Percentiles rank a stretch among this genome's conserved stretches.
phyloP scores from a whole-genome alignment of 2,329 filamentous ascomycete genomes.

The Zalaria sp. region DNA sequence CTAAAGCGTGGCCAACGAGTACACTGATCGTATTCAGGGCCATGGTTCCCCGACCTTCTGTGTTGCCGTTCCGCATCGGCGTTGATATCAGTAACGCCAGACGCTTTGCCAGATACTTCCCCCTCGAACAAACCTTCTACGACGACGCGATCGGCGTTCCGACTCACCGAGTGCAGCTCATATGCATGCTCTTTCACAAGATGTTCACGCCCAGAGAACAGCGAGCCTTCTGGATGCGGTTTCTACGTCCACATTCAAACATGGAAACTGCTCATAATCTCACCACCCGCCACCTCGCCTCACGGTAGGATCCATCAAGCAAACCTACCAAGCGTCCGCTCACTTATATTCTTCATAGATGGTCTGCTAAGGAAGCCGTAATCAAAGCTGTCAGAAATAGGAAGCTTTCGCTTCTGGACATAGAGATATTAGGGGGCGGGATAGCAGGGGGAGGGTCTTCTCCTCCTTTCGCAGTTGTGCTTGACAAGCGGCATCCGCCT shows the following conservation, averaged over 20 bases:
- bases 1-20: too few species aligned
- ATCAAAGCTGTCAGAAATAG: slow-evolving; percentile 44
- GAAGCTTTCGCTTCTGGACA: slow-evolving; percentile 35
- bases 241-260: neutral
- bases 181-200: neutral
- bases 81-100: too few species aligned
- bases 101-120: too few species aligned
- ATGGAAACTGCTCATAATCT: neutral
- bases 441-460: neutral
- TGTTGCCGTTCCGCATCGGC: too few species aligned
- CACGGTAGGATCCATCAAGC: neutral
- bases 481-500: neutral
- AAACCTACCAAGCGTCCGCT: neutral
- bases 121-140: too few species aligned
- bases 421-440: slow-evolving; percentile 22
- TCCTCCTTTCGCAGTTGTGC: neutral
- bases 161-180: too few species aligned
- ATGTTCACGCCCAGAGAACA: neutral
- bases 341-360: slow-evolving; percentile 25
- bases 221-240: neutral
- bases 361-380: slow-evolving; percentile 61
- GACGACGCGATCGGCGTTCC: too few species aligned
- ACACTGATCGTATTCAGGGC: too few species aligned
- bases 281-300: neutral
- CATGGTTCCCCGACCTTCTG: too few species aligned